Evolutionary conservation across 2,329 filamentous ascomycete species (phyloP), one percentile per base, ranked within the genome.

Genomic region (Pochonia chlamydosporia): DNA sequence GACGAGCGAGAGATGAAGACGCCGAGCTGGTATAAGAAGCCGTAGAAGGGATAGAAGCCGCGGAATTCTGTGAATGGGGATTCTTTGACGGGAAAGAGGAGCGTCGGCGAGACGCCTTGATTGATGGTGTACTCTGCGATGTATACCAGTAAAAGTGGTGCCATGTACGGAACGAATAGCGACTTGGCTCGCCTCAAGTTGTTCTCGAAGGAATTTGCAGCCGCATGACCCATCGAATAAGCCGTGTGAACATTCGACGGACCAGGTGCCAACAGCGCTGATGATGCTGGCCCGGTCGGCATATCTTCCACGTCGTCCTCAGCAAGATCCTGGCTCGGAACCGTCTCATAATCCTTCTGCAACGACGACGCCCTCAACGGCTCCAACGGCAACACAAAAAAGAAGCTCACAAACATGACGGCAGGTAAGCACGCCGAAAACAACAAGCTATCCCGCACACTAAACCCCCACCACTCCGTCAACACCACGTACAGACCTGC

Each of bases 121-220:
- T 97, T 97, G 67, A 97, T 96, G 47, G 88, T 95, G 64, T 99
- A 99, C 71, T 99, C 93, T 48, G 91, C 89, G 30, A 97, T 79
- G 64, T 96, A 99, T 25, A 99, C 93, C 14, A 97, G 71, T 28
- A 97, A 75, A 13, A 99, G 76, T 0, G 93, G 93, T 3, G 95
- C 75, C 90, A 99, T 97, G 64, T 84, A 85, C 0, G 81, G 81
- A 39, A 95, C 71, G 60, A 96, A 85, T 2, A 97, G 73, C 1
- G 76, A 73, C 51, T 71, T 76, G 0, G 85, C 81, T 4, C 88
- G 84, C n/a, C 69, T 70, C 28, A 97, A 65, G 47, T 82, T 79
- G n/a, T 64, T 57, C 13, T 54, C 51, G 20, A 83, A 63, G 0
- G 65, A 62, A 14, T 58, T 61, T 13, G 56, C 52, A 10, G 60